Evolutionary conservation across 1,139 yeast genomes (phyloP).

Genomic region (Suhomyces panamericanus): DNA sequence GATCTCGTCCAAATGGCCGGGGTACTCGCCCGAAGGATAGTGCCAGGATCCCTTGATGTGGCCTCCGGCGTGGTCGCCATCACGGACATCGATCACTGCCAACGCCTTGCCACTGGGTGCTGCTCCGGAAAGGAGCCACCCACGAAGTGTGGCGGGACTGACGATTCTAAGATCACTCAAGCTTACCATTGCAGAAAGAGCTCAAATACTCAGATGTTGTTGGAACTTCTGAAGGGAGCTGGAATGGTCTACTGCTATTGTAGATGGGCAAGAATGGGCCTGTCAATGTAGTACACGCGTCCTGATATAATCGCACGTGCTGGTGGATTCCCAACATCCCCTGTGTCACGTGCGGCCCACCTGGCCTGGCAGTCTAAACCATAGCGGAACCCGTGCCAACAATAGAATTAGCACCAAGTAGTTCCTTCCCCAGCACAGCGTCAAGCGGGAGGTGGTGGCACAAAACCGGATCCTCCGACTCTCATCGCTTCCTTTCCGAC

Average conservation of each 20-base stretch:
- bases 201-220: too few relatives aligned
- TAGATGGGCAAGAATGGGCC: too few relatives aligned
- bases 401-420: neutral
- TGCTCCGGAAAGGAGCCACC: slow-evolving; percentile 47
- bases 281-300: too few relatives aligned
- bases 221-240: neutral
- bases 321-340: too few relatives aligned
- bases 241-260: too few relatives aligned
- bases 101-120: slow-evolving; percentile 48
- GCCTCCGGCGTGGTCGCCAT: slow-evolving; percentile 68
- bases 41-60: slow-evolving; percentile 66
- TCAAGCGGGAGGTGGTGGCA: too few relatives aligned
- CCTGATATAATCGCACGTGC: too few relatives aligned
- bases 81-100: slow-evolving; percentile 84
- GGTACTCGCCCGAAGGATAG: slow-evolving; percentile 57
- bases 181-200: slow-evolving; percentile 9
- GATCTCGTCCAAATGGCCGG: slow-evolving; percentile 43
- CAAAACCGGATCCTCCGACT: neutral
- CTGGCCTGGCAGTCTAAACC: too few relatives aligned
- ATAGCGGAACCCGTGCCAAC: too few relatives aligned
- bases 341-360: too few relatives aligned
- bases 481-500: neutral
- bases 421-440: neutral
- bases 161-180: slow-evolving; percentile 32
- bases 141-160: slow-evolving; percentile 43